Conservation (phyloP, 2,329 filamentous ascomycete genomes). For the Cryphonectria japonica region DNA sequence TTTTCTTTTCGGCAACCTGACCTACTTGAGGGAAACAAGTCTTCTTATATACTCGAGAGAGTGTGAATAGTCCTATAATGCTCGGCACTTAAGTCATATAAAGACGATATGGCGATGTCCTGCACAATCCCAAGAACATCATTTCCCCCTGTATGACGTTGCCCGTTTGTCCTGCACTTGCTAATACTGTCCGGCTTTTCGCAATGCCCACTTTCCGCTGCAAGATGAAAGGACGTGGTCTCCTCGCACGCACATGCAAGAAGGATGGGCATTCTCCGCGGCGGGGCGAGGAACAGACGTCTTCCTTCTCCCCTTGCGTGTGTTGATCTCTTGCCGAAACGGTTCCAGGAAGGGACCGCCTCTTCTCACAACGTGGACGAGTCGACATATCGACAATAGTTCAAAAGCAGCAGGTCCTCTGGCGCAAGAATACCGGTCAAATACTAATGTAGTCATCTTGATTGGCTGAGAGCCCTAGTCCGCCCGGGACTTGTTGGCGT, state of each 20-base stretch:
- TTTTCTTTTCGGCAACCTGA: background rate
- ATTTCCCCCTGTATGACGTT: background rate
- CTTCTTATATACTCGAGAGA: constrained; percentile 7
- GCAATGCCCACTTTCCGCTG: background rate
- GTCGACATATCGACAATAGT: background rate
- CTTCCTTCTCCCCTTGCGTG: background rate
- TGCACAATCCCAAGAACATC: background rate
- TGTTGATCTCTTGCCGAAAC: background rate
- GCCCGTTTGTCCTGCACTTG: background rate
- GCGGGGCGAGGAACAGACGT: background rate
- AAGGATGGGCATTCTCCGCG: background rate
- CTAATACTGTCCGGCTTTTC: background rate
- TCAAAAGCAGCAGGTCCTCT: constrained; percentile 13
- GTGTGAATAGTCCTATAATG: background rate
- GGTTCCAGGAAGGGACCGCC: background rate
- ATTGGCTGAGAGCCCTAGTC: background rate
- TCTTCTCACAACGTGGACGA: background rate
- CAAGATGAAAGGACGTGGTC: background rate
- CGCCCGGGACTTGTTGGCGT: background rate
- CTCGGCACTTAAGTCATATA: background rate
- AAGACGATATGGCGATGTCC: background rate
- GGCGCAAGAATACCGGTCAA: background rate
- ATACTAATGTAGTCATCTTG: background rate
- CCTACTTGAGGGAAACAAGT: background rate
- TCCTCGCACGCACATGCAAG: background rate